Evolutionary conservation across 1,284 basidiomycete species (phyloP), one percentile per base, ranked within the genome.

Genomic region (Trichosporon asahii): DNA sequence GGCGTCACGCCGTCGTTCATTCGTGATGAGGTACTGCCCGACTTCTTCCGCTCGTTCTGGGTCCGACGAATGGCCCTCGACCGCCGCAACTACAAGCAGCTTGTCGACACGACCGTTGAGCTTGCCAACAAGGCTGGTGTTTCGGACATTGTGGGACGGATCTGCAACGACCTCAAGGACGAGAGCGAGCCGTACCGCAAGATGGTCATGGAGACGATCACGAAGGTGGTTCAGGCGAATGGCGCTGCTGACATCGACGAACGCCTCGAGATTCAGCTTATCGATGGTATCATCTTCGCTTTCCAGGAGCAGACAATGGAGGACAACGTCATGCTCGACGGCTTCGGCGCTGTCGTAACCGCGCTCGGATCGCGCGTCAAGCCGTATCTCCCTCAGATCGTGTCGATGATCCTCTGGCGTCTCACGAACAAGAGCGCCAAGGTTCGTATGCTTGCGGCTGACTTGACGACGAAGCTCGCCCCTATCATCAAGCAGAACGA

Each of bases 131-230:
- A 99, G 85, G 88, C 94, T 0, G 97, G 97, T 23, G 95, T 98
- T 0, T 89, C 94, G 8, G 96, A 98, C 84, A 97, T 99, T 68
- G 93, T 98, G 18, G 92, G 93, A 0, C 87, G 95, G 72, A 90
- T 99, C 74, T 95, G 97, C 71, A 97, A 98, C 80, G 95, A 97
- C 80, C 86, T 99, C 74, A 99, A 99, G 78, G 94, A 96, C 77
- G 94, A 95, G 82, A 91, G 91, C 1, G 97, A 99, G 85, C 94
- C 95, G 6, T 98, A 96, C 86, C 88, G 96, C 75, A 98, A 98
- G 87, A 99, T 99, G 97, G 95, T 98, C 55, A 99, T 99, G 96
- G 97, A 99, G 85, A 98, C 97, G 0, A 98, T 99, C 77, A 97
- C 95, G 25, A 97, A 98, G 82, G 97, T 99, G 46, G 88, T 99